phyloP scores from a whole-genome alignment of 768 basidiomycete species.

The Neoboletus brunneissimus region DNA sequence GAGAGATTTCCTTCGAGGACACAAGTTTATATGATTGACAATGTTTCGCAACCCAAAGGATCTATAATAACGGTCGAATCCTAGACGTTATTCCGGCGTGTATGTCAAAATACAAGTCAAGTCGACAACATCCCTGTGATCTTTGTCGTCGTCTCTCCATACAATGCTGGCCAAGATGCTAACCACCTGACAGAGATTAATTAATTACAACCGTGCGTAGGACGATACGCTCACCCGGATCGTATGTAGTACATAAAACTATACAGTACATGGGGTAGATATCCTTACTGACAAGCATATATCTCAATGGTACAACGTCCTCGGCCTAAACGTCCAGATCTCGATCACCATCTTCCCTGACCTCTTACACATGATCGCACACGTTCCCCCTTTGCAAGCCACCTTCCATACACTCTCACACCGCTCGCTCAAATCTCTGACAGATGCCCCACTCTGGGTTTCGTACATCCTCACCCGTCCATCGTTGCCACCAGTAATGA shows the following conservation, averaged over 20 bases:
- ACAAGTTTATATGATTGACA: too few relatives aligned
- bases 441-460: constrained; percentile 55
- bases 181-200: neutral
- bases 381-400: constrained; percentile 65
- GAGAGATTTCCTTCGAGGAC: neutral
- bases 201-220: neutral
- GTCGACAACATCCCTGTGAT: neutral
- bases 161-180: neutral
- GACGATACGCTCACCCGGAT: neutral
- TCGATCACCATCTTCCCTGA: constrained; percentile 84
- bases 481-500: constrained; percentile 84
- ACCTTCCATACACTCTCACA: constrained; percentile 90
- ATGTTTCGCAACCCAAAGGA: neutral
- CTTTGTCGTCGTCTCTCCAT: too few relatives aligned
- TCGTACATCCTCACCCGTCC: constrained; percentile 78
- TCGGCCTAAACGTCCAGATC: constrained; percentile 74
- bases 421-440: constrained; percentile 74
- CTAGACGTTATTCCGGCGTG: neutral
- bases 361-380: constrained; percentile 78
- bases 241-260: constrained; percentile 6
- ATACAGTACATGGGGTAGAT: constrained; percentile 10
- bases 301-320: constrained; percentile 14
- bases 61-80: neutral
- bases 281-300: constrained; percentile 1
- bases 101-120: neutral